phyloP scores from a whole-genome alignment of 805 yeast species.

The Starmera dryadoides region DNA sequence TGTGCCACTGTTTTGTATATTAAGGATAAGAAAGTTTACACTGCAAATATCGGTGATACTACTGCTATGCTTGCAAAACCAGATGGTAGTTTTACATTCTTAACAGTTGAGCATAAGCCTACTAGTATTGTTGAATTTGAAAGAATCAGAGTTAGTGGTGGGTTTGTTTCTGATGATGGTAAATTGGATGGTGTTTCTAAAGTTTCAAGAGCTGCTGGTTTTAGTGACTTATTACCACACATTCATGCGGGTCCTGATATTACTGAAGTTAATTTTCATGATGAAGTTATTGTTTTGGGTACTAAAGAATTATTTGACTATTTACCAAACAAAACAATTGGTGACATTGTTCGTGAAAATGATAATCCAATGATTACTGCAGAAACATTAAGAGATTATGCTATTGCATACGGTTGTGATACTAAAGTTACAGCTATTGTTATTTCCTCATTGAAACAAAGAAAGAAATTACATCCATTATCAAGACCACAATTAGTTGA shows the following conservation, averaged over 20 bases:
- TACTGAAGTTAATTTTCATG: slow-evolving; percentile 53
- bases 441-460: slow-evolving; percentile 51
- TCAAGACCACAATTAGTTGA: slow-evolving; percentile 52
- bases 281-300: slow-evolving; percentile 80
- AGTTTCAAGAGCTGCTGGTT: slow-evolving; percentile 90
- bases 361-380: slow-evolving; percentile 89
- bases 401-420: slow-evolving; percentile 82
- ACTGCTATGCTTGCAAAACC: slow-evolving; percentile 72
- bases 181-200: slow-evolving; percentile 76
- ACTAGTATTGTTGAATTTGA: slow-evolving; percentile 72
- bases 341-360: slow-evolving; percentile 78
- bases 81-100: slow-evolving; percentile 70
- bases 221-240: slow-evolving; percentile 78
- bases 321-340: slow-evolving; percentile 77
- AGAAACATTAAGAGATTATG: slow-evolving; percentile 87
- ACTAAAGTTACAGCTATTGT: slow-evolving; percentile 80
- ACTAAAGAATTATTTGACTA: slow-evolving; percentile 81
- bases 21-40: slow-evolving; percentile 58
- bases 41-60: slow-evolving; percentile 90
- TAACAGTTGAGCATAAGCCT: slow-evolving; percentile 81
- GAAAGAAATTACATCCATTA: slow-evolving; percentile 22
- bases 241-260: slow-evolving; percentile 85
- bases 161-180: slow-evolving; percentile 80
- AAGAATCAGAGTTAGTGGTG: slow-evolving; percentile 86
- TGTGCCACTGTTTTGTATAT: slow-evolving; percentile 78